Conservation (phyloP, 805 yeast genomes). For the Grigorovia yakushimaensis region DNA sequence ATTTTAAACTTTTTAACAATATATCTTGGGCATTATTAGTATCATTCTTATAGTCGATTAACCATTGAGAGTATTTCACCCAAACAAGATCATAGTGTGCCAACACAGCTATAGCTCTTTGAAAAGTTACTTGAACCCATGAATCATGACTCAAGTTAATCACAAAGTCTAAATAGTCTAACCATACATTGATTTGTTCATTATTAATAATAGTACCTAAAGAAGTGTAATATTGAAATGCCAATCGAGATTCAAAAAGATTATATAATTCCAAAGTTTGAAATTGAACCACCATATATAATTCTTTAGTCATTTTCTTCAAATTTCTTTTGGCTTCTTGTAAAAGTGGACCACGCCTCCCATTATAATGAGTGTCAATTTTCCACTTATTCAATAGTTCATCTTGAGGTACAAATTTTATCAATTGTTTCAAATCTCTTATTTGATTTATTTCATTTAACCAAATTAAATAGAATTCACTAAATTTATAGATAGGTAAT, state of each 20-base stretch:
- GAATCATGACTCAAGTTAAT: constrained; percentile 14
- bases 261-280: constrained; percentile 24
- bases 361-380: constrained; percentile 12
- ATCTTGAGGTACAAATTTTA: constrained; percentile 15
- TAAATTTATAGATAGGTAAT: constrained; percentile 25
- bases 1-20: constrained; percentile 13
- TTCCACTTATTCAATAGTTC: constrained; percentile 20
- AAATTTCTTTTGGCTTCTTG: constrained; percentile 24
- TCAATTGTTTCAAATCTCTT: constrained; percentile 20
- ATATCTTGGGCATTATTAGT: constrained; percentile 17
- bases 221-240: constrained; percentile 21
- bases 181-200: constrained; percentile 21
- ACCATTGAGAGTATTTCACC: constrained; percentile 27
- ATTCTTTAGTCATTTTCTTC: constrained; percentile 21
- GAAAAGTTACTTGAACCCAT: constrained; percentile 22
- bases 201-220: constrained; percentile 18
- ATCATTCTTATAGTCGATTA: constrained; percentile 15
- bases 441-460: constrained; percentile 21
- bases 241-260: constrained; percentile 24
- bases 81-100: constrained; percentile 26
- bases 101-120: constrained; percentile 24
- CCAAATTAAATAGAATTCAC: constrained; percentile 26
- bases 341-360: constrained; percentile 29
- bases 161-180: constrained; percentile 21
- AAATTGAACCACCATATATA: constrained; percentile 24